These are phyloP conservation scores for Candida suzukii DNA, from an alignment of 805 yeast genomes.

Conservation along the genomic window DNA sequence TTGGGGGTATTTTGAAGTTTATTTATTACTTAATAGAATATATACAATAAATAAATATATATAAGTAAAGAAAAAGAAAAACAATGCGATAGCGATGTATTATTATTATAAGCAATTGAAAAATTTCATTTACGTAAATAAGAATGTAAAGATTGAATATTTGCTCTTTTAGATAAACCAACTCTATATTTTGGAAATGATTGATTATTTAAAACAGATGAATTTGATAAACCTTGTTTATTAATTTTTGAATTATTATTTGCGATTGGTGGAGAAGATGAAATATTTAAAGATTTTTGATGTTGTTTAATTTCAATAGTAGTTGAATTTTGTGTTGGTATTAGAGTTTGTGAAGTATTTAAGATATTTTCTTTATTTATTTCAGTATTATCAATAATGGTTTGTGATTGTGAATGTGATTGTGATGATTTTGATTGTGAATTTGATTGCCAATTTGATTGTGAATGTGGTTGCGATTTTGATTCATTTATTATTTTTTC, in stretches of 20 bases:
- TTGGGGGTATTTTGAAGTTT: neutral
- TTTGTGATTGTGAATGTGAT: too few species aligned
- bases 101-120: neutral
- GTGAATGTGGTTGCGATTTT: too few species aligned
- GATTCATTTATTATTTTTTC: neutral
- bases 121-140: neutral
- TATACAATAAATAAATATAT: too few species aligned
- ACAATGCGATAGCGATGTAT: neutral
- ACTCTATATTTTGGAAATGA: conserved; percentile 2
- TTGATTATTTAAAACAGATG: neutral
- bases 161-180: neutral
- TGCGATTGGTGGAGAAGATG: too few species aligned
- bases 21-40: neutral
- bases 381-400: too few species aligned
- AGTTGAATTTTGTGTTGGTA: neutral
- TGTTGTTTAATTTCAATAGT: too few species aligned
- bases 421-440: too few species aligned
- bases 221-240: neutral
- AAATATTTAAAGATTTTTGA: too few species aligned
- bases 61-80: neutral
- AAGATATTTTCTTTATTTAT: too few species aligned
- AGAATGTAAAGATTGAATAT: conserved; percentile 1
- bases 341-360: neutral
- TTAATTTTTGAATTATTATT: too few species aligned
- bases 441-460: too few species aligned